Conservation (phyloP, 805 yeast species). For the Cyberlindnera japonica region DNA sequence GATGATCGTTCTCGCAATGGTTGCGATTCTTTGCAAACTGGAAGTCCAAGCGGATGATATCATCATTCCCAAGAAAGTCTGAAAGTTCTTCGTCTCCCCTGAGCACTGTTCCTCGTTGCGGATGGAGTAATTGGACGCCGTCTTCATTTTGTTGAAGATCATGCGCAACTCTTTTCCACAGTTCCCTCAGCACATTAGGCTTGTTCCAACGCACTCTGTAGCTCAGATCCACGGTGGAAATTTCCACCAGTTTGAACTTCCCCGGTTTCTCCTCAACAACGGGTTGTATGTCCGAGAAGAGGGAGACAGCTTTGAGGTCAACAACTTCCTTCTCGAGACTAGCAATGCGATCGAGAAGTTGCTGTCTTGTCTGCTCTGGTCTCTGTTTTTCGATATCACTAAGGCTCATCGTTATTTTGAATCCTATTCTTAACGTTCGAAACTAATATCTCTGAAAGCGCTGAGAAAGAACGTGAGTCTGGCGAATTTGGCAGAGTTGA, state of each 20-base stretch:
- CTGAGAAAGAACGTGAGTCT: too few species aligned
- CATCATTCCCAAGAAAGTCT: slow-evolving; percentile 14
- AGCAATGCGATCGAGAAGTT: slow-evolving; percentile 14
- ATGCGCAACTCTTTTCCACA: slow-evolving; percentile 21
- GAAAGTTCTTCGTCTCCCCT: slow-evolving; percentile 16
- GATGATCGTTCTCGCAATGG: slow-evolving; percentile 2
- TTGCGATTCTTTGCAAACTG: slow-evolving; percentile 11
- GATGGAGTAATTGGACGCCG: slow-evolving; percentile 20
- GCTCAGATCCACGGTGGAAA: slow-evolving; percentile 18
- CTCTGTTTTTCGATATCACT: not conserved
- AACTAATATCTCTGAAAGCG: too few species aligned
- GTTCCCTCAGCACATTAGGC: slow-evolving; percentile 13
- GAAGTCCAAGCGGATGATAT: slow-evolving; percentile 20
- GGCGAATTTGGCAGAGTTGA: too few species aligned
- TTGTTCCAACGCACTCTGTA: slow-evolving; percentile 20
- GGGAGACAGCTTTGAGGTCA: slow-evolving; percentile 22
- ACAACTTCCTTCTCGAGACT: slow-evolving; percentile 21
- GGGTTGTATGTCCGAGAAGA: slow-evolving; percentile 27
- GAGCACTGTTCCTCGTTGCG: slow-evolving; percentile 18
- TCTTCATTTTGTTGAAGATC: slow-evolving; percentile 19
- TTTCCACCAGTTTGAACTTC: slow-evolving; percentile 19
- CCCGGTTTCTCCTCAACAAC: slow-evolving; percentile 17
- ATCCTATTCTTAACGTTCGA: too few species aligned
- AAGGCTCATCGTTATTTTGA: not conserved
- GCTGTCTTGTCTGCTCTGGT: not conserved